Evolutionary conservation across 2,329 filamentous ascomycete genomes (phyloP).

Genomic region (Aspergillus pseudoglaucus): DNA sequence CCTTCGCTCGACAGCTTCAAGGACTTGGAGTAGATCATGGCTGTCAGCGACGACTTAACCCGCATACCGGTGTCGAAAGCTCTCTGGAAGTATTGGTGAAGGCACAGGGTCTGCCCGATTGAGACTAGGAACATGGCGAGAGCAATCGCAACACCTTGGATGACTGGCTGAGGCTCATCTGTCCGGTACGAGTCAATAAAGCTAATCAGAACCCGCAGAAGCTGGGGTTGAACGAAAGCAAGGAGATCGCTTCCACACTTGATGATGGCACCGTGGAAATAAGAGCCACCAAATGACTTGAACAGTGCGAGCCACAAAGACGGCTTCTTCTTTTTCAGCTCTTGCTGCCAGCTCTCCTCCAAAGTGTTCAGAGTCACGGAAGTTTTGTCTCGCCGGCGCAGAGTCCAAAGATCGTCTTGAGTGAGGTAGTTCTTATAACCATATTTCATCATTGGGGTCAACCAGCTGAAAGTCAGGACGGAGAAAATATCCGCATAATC

Average conservation of each 20-base stretch:
- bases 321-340: conserved; percentile 67
- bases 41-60: conserved; percentile 83
- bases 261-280: conserved; percentile 72
- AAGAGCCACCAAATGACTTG: conserved; percentile 77
- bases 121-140: conserved; percentile 88
- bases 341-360: conserved; percentile 66
- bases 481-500: conserved; percentile 95
- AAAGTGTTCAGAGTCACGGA: conserved; percentile 64
- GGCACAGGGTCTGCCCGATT: conserved; percentile 74
- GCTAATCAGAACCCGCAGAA: conserved; percentile 73
- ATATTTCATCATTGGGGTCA: conserved; percentile 95
- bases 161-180: conserved; percentile 63
- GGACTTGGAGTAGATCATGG: conserved; percentile 88
- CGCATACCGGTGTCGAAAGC: conserved; percentile 95
- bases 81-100: conserved; percentile 97
- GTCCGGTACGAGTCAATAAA: conserved; percentile 73
- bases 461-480: conserved; percentile 90
- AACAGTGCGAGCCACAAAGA: conserved; percentile 84
- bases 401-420: conserved; percentile 91
- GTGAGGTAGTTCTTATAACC: conserved; percentile 89
- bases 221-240: conserved; percentile 84
- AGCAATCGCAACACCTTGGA: conserved; percentile 80
- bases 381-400: conserved; percentile 74
- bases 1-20: conserved; percentile 90
- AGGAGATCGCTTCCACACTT: conserved; percentile 83